Conservation (phyloP, 2,329 filamentous ascomycete species). For the Biscogniauxia mediterranea region DNA sequence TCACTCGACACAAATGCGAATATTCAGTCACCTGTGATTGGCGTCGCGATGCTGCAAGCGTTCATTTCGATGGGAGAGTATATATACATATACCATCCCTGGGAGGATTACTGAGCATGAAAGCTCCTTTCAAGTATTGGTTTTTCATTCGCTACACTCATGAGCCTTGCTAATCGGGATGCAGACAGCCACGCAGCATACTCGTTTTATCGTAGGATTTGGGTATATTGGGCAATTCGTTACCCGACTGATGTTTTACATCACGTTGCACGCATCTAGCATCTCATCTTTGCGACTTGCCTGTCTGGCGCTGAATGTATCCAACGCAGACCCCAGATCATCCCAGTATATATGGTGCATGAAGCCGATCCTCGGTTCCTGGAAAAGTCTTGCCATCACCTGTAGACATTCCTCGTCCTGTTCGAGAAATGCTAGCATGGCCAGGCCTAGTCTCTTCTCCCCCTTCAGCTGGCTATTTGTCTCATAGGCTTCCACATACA, state of each 20-base stretch:
- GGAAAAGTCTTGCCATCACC: slow-evolving; percentile 31
- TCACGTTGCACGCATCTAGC: neutral
- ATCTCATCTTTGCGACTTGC: neutral
- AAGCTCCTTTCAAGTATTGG: no score
- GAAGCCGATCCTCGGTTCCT: slow-evolving; percentile 25
- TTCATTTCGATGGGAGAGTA: no score
- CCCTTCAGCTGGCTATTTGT: slow-evolving; percentile 8
- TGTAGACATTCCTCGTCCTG: slow-evolving; percentile 33
- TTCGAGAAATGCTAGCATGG: slow-evolving; percentile 24
- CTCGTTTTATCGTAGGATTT: no score
- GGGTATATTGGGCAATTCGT: no score
- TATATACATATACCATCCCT: no score
- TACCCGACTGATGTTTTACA: neutral
- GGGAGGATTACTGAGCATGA: no score
- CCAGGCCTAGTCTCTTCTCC: slow-evolving; percentile 25
- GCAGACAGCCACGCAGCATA: no score
- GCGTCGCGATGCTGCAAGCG: no score
- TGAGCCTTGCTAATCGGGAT: no score
- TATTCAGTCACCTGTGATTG: no score
- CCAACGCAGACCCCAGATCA: slow-evolving; percentile 14
- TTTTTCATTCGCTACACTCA: no score
- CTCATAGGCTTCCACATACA: slow-evolving; percentile 33
- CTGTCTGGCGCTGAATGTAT: neutral
- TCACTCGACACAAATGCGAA: no score
- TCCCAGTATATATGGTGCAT: slow-evolving; percentile 36